Evolutionary conservation across 805 yeast genomes (phyloP), one percentile per base, ranked within the genome.

Genomic region (Starmerella ratchasimensis): DNA sequence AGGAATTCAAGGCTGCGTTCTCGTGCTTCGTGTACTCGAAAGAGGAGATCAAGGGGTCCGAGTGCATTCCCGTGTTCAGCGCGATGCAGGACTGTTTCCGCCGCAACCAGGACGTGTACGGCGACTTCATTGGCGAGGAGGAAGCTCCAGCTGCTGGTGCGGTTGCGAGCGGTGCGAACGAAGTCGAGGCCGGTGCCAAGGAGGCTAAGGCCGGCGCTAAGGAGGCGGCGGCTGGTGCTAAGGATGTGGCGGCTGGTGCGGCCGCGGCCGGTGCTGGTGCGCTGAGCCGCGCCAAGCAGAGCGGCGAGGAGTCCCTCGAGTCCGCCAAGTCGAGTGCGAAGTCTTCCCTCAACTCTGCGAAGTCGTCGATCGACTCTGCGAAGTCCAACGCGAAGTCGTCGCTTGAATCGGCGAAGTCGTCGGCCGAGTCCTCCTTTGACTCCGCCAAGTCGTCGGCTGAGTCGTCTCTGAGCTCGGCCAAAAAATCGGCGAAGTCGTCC

Each of bases 31-130:
- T 90, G 30, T 84, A 79, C 65, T 84, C 96, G 5, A 82, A 78
- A 53, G 77, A 78, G 41, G 97, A 88, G 57, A 96, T 97, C 56
- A 88, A 88, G 66, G 98, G 98, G 34, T 73, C 80, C 44, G 96
- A 90, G 59, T 90, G 98, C 63, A 73, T 88, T 50, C 82, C 80
- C 52, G 80, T 80, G 64, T 90, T 88, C 64, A 75, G 77, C 58
- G 71, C 65, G 53, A 90, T 88, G 97, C 94, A 93, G 64, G 69
- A 72, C 45, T 90, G 98, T 64, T 90, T 90, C 74, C 76, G 88
- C 65, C 66, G 71, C 56, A 71, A 86, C 61, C 97, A 96, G 21
- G 98, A 90, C 43, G 77, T 80, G 36, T 90, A 90, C 61, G 80
- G 84, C 47, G 97, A 86, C 60, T 67, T 84, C 52, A 70, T 78